A percentile compares a stretch with the other conserved stretches of the same genome.
phyloP scores from a whole-genome alignment of 1,284 basidiomycete species.

The Mrakiaceae sp. region DNA sequence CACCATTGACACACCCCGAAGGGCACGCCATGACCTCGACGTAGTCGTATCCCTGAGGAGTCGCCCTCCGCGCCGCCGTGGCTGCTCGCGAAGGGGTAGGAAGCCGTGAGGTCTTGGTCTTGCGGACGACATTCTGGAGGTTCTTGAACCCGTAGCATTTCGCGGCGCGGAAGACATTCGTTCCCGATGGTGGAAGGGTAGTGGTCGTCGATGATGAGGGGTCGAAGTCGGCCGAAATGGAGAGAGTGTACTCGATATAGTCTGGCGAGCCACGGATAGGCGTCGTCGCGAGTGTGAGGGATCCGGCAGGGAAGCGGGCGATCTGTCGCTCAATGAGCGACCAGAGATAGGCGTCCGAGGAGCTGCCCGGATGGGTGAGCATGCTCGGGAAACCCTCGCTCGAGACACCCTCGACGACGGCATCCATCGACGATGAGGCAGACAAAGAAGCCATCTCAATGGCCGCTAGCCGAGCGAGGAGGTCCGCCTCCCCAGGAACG shows the following conservation, averaged over 20 bases:
- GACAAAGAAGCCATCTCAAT: not conserved
- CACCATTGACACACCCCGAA: constrained; percentile 92
- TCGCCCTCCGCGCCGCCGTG: constrained; percentile 23
- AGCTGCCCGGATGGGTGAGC: constrained; percentile 66
- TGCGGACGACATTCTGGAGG: constrained; percentile 90
- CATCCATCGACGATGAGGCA: constrained; percentile 10
- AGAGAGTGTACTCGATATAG: constrained; percentile 53
- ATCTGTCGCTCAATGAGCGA: constrained; percentile 47
- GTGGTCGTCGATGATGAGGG: not conserved
- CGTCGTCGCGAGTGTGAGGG: constrained; percentile 47
- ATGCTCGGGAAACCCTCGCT: constrained; percentile 51
- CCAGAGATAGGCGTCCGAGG: constrained; percentile 88
- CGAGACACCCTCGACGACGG: constrained; percentile 4
- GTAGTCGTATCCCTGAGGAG: constrained; percentile 57
- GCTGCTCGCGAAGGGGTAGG: constrained; percentile 22
- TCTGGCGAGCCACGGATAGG: constrained; percentile 50
- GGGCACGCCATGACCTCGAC: constrained; percentile 99
- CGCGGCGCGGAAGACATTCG: constrained; percentile 73
- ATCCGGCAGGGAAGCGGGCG: constrained; percentile 37
- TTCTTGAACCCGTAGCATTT: constrained; percentile 97
- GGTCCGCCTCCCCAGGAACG: constrained; percentile 42
- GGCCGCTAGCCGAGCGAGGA: not conserved
- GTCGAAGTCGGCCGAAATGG: constrained; percentile 20
- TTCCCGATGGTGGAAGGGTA: constrained; percentile 4
- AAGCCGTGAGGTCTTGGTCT: constrained; percentile 28